phyloP scores from a whole-genome alignment of 1,284 basidiomycete species.

The Clitocybe nebularis region DNA sequence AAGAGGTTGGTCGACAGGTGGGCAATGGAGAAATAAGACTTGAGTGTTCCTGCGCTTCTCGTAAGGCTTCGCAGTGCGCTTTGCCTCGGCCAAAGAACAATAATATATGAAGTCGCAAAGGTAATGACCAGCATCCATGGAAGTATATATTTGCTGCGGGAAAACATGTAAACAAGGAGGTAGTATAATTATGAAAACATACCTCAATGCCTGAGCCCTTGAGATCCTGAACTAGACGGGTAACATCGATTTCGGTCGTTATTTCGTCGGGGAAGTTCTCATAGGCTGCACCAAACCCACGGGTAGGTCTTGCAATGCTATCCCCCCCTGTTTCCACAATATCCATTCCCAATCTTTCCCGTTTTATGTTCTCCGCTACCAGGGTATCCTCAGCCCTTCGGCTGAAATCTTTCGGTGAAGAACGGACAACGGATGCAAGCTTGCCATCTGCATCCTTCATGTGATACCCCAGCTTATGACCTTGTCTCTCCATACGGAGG shows the following conservation, averaged over 20 bases:
- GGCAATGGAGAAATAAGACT: constrained; percentile 71
- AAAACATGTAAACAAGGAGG: constrained; percentile 5
- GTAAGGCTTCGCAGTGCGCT: constrained; percentile 47
- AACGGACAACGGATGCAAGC: constrained; percentile 49
- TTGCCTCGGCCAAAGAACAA: constrained; percentile 71
- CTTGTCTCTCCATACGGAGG: constrained; percentile 61
- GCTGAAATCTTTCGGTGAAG: constrained; percentile 32
- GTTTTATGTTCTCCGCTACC: constrained; percentile 31
- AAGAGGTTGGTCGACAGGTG: constrained; percentile 59
- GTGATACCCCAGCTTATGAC: constrained; percentile 67
- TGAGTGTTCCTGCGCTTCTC: constrained; percentile 52
- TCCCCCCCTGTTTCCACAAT: constrained; percentile 28
- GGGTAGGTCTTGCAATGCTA: constrained; percentile 27
- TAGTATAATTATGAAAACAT: constrained; percentile 20
- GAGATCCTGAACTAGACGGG: constrained; percentile 48
- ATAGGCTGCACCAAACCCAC: constrained; percentile 39
- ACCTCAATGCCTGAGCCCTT: constrained; percentile 59
- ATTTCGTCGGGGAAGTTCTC: constrained; percentile 41
- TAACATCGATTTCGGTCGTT: constrained; percentile 41
- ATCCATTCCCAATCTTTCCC: constrained; percentile 31
- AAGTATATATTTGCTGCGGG: constrained; percentile 59
- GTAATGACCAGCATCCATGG: constrained; percentile 73
- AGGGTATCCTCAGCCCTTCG: constrained; percentile 21
- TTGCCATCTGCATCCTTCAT: constrained; percentile 64
- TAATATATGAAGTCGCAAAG: constrained; percentile 78